phyloP scores from a whole-genome alignment of 129 eudicot species.

The Saposhnikovia divaricata region DNA sequence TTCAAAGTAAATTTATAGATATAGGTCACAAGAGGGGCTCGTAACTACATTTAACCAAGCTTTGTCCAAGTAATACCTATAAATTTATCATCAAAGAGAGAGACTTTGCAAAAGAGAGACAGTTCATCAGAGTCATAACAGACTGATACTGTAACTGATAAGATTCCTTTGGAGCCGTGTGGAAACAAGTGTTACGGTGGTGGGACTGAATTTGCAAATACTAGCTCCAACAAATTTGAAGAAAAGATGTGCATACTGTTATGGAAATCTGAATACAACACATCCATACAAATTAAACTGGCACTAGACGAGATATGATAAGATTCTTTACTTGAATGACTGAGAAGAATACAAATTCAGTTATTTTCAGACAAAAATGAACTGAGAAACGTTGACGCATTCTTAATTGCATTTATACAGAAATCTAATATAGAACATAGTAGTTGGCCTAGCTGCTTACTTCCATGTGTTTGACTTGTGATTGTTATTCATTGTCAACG shows the following conservation, averaged over 20 bases:
- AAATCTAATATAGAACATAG: too few species aligned
- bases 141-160: background rate
- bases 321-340: too few species aligned
- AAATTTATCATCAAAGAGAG: background rate
- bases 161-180: background rate
- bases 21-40: background rate
- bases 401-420: too few species aligned
- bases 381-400: too few species aligned
- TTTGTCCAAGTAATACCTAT: background rate
- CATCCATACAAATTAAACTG: too few species aligned
- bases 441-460: too few species aligned
- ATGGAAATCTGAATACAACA: too few species aligned
- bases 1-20: background rate
- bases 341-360: too few species aligned
- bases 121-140: background rate
- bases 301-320: too few species aligned
- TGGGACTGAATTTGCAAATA: background rate
- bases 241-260: background rate
- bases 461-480: too few species aligned
- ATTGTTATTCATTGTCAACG: too few species aligned
- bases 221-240: background rate
- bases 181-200: background rate
- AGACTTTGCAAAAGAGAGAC: background rate
- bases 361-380: too few species aligned
- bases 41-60: background rate